Base-by-base conservation (phyloP, 1,284 basidiomycete genomes). In the Clitocybe nebularis region DNA sequence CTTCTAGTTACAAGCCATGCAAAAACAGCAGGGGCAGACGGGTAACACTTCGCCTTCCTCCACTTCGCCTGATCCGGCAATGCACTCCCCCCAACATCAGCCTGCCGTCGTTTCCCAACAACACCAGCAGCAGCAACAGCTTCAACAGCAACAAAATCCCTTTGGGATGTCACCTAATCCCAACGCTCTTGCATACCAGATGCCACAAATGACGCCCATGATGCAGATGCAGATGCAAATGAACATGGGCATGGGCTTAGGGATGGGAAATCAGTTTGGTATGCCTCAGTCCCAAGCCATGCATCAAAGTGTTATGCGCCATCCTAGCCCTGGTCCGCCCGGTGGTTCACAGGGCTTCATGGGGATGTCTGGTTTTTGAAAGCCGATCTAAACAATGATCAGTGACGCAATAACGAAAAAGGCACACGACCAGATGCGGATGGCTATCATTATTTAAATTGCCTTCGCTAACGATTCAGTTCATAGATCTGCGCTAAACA, bases 261-360 rank as follows among this genome's bases (percentile, higher is more conserved):
- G 56, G 13, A 62, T 66, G 61, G 60, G 57, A 36, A 55, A 63
- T 22, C 69, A 75, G 44, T 84, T 77, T 58, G 71, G 71, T 14
- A 75, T 75, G 36, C 66, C 69, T 23, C 71, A 77, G 51, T 69
- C 74, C 16, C 81, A 83, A 48, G 76, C 82, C n/a, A 84, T 88
- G 78, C 84, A 80, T 38, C 77, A 88, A 56, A 86, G 82, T 52
- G 82, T 87, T 44, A 80, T 89, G 82, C 77, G 85, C 45, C 81
- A 87, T 58, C 75, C 84, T 5, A 87, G 82, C 56, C 84, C 85
- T 11, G 74, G 70, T 10, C 55, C 68, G 41, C 53, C 47, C 33
- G 44, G 48, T 26, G 56, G 54, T 17, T 68, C 66, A 40, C 79
- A 81, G 59, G 74, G 71, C 37, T 82, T 76, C 60, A 75, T 79